Base-by-base conservation (phyloP, 345 rosid species). In the Abelmoschus esculentus region DNA sequence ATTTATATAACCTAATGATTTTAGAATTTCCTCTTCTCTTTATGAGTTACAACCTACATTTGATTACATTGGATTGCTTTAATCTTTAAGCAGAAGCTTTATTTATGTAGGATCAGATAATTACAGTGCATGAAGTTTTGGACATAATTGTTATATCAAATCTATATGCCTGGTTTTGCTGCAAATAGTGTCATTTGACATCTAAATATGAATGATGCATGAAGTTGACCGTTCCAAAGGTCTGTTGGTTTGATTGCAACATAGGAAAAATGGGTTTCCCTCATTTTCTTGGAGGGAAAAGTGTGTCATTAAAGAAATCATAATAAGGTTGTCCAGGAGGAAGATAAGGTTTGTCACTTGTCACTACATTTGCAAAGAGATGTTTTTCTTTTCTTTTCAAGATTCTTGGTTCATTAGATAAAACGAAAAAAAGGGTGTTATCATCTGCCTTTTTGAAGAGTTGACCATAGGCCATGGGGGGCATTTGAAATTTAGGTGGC, bases 381-480 rank as follows among this genome's bases (percentile, higher is more conserved):
- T 31, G 5, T 17, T 58, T 34, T 58, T 29, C 15, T 58, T 58
- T 59, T 59, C 6, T 3, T 15, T 60, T 60, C 22, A 32, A 22
- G 19, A 60, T 60, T 60, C 42, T 57, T n/a, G 26, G 11, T 34
- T 61, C 17, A 14, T 34, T 7, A 36, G 29, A 34, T 17, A 61
- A 4, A 8, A 3, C 17, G 0, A 26, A 18, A 61, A 61, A 36
- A 61, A n/a, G 8, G 65, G 5, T 22, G 31, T 7, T 36, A 61
- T 18, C 29, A 62, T 63, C 29, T 63, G 10, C 31, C 32, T 18
- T 40, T 42, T 63, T 8, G 58, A 26, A 6, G 6, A 1, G 68
- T 64, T 64, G 68, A 64, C 68, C 34, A 12, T 40, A 40, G 52
- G 67, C 32, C 52, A 40, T 18, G 52, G 15, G 59, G 50, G 40